phyloP scores from a whole-genome alignment of 2,329 filamentous ascomycete genomes.

The Fusarium sp. region DNA sequence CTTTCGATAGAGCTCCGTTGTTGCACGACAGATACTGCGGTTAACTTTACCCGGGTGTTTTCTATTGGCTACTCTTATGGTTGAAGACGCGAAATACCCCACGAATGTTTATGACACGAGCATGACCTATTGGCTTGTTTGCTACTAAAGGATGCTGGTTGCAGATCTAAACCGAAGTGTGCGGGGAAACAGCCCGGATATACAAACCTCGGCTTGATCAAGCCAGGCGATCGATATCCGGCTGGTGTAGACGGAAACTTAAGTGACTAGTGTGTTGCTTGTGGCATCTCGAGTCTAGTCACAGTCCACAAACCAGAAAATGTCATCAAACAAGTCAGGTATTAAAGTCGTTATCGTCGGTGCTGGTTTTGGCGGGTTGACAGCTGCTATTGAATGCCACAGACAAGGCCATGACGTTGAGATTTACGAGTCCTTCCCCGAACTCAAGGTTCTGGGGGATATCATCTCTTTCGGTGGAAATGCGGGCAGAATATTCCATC shows the following conservation, averaged over 20 bases:
- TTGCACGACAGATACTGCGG: background rate
- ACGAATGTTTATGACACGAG: background rate
- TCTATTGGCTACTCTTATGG: background rate
- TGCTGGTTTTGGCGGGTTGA: slow-evolving; percentile 33
- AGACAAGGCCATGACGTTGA: slow-evolving; percentile 27
- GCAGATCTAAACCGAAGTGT: background rate
- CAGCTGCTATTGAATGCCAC: slow-evolving; percentile 35
- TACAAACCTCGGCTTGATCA: slow-evolving; percentile 5
- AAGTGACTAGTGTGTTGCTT: background rate
- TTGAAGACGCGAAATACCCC: background rate
- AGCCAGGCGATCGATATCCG: slow-evolving; percentile 1
- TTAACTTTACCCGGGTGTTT: too few relatives aligned
- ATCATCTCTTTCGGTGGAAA: slow-evolving; percentile 38
- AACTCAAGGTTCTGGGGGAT: slow-evolving; percentile 65
- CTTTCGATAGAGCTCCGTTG: background rate
- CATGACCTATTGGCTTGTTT: background rate
- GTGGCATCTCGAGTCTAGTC: fast-evolving
- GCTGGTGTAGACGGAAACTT: background rate
- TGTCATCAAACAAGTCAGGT: slow-evolving; percentile 22
- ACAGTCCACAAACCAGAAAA: background rate
- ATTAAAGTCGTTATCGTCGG: slow-evolving; percentile 37
- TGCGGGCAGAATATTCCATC: slow-evolving; percentile 62
- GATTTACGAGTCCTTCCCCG: slow-evolving; percentile 40
- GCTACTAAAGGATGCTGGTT: background rate
- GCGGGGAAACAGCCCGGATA: slow-evolving; percentile 10